Evolutionary conservation across 805 yeast genomes (phyloP).

Genomic region (Helenozyma baotianmanensis): DNA sequence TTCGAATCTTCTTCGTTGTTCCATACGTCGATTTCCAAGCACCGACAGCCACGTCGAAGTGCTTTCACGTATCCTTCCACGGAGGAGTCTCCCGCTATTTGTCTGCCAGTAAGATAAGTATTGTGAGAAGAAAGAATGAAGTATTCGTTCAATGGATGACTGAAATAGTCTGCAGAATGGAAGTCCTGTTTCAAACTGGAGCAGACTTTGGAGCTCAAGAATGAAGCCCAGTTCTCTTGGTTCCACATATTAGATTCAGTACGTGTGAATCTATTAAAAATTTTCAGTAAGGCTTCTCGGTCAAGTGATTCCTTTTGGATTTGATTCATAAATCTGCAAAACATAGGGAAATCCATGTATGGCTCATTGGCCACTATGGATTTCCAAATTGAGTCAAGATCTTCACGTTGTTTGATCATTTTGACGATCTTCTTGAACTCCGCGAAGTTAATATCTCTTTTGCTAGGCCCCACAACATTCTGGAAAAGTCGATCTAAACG

Average conservation of each 20-base stretch:
- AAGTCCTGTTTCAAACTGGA: slow-evolving; percentile 6
- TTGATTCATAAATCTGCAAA: slow-evolving; percentile 37
- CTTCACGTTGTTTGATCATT: slow-evolving; percentile 60
- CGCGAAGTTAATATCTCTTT: slow-evolving; percentile 50
- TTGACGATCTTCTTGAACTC: slow-evolving; percentile 76
- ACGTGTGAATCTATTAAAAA: slow-evolving; percentile 24
- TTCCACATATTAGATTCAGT: slow-evolving; percentile 13
- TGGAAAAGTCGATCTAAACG: slow-evolving; percentile 49
- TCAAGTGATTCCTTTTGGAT: slow-evolving; percentile 45
- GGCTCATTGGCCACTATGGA: slow-evolving; percentile 18
- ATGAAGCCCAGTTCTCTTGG: slow-evolving; percentile 3
- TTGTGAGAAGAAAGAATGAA: slow-evolving; percentile 92
- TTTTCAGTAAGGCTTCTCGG: slow-evolving; percentile 21
- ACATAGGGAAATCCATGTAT: slow-evolving; percentile 19
- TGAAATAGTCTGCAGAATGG: slow-evolving; percentile 19
- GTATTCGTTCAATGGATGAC: slow-evolving; percentile 74
- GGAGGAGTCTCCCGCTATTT: slow-evolving; percentile 81
- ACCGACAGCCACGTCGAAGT: slow-evolving; percentile 86
- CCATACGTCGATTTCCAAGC: slow-evolving; percentile 96
- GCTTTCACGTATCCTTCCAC: slow-evolving; percentile 86
- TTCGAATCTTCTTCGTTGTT: slow-evolving; percentile 52
- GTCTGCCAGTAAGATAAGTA: slow-evolving; percentile 85
- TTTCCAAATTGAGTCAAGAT: slow-evolving; percentile 50
- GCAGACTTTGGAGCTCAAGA: slow-evolving; percentile 9
- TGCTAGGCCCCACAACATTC: slow-evolving; percentile 29